Evolutionary conservation across 2,329 filamentous ascomycete species (phyloP), one percentile per base, ranked within the genome.

Genomic region (Tolypocladium inflatum): DNA sequence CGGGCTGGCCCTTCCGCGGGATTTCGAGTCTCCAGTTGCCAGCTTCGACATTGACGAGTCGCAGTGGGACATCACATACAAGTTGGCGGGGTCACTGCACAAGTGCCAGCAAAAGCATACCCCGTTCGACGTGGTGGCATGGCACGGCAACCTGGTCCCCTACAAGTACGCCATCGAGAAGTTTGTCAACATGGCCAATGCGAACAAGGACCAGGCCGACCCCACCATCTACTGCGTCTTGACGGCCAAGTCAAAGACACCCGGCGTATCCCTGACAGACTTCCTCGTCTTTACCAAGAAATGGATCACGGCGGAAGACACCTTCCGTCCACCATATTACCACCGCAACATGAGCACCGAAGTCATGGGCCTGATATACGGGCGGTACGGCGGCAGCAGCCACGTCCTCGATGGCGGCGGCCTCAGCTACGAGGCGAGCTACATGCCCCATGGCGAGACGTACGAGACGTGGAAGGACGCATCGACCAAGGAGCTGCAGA

Each of bases 121-220:
- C 2, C 86, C 87, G 0, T 90, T 88, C 65, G 86, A 89, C 63
- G 86, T 89, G 1, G 83, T 88, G 0, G 86, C 84, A 2, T 89
- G 86, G 86, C 85, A 88, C 63, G 86, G 86, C n/a, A 84, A 82
- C 55, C 87, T 87, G 64, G 83, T 83, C 57, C 80, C 80, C 0
- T 82, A 77, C 70, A 82, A 82, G 67, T 83, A 83, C 65, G 80
- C 80, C 55, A 66, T 83, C 4, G 80, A 78, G 9, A 80, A 80
- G 58, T 73, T 86, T 75, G 67, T 87, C 77, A 79, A 80, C 71
- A 70, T 82, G 69, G 84, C 81, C 55, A 78, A 76, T 61, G 79
- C 83, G 55, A 80, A 77, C 9, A 80, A 78, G 63, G 85, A 89
- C 66, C 86, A 89, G 61, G 83, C 83, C 3, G 86, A 89, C 62